Evolutionary conservation across 345 rosid genomes (phyloP).

Genomic region (Moricandia moricandioides): DNA sequence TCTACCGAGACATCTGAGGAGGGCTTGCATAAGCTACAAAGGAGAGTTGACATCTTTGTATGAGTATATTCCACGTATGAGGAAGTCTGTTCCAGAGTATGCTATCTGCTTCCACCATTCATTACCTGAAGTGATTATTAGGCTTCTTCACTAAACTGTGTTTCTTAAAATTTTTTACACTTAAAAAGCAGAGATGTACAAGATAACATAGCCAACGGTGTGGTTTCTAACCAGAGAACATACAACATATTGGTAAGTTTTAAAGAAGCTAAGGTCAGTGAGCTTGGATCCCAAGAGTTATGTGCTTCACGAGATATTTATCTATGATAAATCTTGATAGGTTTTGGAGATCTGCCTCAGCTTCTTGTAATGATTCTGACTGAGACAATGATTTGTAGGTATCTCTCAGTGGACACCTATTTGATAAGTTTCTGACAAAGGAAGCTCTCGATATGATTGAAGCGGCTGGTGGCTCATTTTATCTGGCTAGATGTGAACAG

Average conservation of each 20-base stretch:
- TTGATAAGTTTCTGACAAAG: constrained; percentile 84
- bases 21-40: constrained; percentile 81
- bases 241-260: constrained; percentile 65
- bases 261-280: constrained; percentile 13
- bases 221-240: constrained; percentile 45
- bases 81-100: constrained; percentile 74
- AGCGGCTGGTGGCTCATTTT: constrained; percentile 84
- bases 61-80: constrained; percentile 86
- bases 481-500: constrained; percentile 76
- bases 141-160: neutral
- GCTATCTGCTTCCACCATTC: constrained; percentile 13
- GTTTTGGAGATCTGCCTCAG: neutral
- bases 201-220: constrained; percentile 34
- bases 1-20: constrained; percentile 67
- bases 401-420: constrained; percentile 85
- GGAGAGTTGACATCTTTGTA: constrained; percentile 69
- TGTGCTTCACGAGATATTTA: neutral
- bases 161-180: neutral
- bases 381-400: constrained; percentile 52
- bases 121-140: neutral
- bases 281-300: neutral
- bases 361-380: constrained; percentile 26
- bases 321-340: neutral
- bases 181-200: constrained; percentile 50
- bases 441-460: constrained; percentile 92